These are phyloP conservation scores for Zygotorulaspora danielsina DNA, from an alignment of 805 yeast genomes.

Conservation along the genomic window DNA sequence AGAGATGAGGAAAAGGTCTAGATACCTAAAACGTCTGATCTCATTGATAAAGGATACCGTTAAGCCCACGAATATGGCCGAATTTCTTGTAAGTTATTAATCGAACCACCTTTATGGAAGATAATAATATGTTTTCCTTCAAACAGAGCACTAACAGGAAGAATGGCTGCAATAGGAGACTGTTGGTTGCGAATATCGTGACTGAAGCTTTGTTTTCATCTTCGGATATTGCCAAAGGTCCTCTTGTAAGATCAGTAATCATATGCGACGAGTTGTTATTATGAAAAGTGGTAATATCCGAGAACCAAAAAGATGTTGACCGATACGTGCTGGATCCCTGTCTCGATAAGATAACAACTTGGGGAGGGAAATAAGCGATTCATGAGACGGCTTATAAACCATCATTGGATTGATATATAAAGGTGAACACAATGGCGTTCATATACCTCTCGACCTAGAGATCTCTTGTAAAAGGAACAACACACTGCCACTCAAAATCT, in stretches of 20 bases:
- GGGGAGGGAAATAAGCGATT: background rate
- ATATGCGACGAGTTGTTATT: background rate
- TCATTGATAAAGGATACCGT: conserved; percentile 28
- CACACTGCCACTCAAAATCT: conserved; percentile 1
- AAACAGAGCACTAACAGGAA: no score
- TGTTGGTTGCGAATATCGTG: conserved; percentile 23
- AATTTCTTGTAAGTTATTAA: conserved; percentile 27
- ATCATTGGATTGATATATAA: background rate
- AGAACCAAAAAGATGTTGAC: background rate
- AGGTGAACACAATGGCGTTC: no score
- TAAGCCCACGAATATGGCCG: conserved; percentile 24
- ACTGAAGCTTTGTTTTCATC: background rate
- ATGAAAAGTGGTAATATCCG: conserved; percentile 1
- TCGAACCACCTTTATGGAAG: no score
- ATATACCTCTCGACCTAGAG: no score
- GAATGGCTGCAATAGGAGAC: conserved; percentile 28
- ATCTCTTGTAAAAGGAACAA: background rate
- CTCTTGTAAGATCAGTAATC: background rate
- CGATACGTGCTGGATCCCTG: no score
- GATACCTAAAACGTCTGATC: conserved; percentile 18
- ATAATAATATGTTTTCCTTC: no score
- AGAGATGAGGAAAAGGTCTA: conserved; percentile 19
- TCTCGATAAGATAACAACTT: conserved; percentile 2
- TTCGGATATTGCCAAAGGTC: conserved; percentile 3
- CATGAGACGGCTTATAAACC: background rate